Base-by-base conservation (phyloP, 2,329 filamentous ascomycete genomes). In the Calonectria montana region DNA sequence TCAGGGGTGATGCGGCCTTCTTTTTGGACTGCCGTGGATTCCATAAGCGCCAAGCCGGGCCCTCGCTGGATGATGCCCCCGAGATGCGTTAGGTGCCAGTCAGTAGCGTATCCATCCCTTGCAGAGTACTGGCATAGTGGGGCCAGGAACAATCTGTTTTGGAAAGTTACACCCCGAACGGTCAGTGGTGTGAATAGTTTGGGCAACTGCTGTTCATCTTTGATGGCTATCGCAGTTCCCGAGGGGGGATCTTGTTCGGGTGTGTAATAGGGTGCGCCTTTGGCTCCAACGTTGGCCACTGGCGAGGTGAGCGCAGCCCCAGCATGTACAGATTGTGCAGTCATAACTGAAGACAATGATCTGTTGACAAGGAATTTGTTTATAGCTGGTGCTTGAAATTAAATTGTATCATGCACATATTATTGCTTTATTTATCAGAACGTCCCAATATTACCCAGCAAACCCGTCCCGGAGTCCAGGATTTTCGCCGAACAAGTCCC, bases 81-180 rank as follows among this genome's bases (percentile, higher is more conserved):
- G 13, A 67, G 50, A 39, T 67, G 65, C 6, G 65, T 67, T 13
- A 67, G 53, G 39, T 67, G 65, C 65, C 65, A 67, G 27, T 67
- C 65, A 8, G 65, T 67, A 6, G 65, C 43, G 21, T 67, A 67
- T 6, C 55, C 65, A 10, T 67, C 65, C n/a, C 61, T 50, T 12
- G 84, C 82, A 6, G 82, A 84, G 77, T 86, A 87, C 68, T 87
- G 86, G 70, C 86, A 88, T 61, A 88, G 81, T 0, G 87, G 86
- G 8, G 84, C 82, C 35, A 86, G 74, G 48, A 85, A 81, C 59
- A 88, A 80, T 15, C 86, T 84, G 74, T 88, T 88, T 43, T 82
- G 83, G 65, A 88, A 79, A 4, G 81, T 84, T 18, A 85, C 70
- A 12, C 82, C 83, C 21, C 87, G 85, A 70, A 88, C 84, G n/a